A percentile compares a stretch with the other conserved stretches of the same genome.
Evolutionary conservation across 225 moss, liverwort and hornwort genomes (phyloP).

Genomic region (Thuidium tamariscinum): DNA sequence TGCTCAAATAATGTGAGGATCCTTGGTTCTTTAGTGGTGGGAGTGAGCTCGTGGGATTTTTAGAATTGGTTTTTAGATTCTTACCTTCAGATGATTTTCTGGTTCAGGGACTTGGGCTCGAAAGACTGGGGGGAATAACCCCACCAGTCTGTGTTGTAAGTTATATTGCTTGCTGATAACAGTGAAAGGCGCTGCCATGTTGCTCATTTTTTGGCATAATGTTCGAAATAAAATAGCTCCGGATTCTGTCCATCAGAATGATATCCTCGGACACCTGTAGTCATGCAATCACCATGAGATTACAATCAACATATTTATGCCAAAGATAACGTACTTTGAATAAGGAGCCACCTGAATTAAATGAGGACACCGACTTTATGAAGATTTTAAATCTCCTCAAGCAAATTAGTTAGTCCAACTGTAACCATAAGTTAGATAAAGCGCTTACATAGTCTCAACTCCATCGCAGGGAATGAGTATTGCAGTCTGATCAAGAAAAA

Average conservation of each 20-base stretch:
- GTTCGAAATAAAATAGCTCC: background rate
- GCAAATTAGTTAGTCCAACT: background rate
- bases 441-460: background rate
- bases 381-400: background rate
- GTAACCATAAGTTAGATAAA: background rate
- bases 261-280: background rate
- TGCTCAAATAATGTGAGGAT: background rate
- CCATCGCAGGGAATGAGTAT: background rate
- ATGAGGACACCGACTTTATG: background rate
- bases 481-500: background rate
- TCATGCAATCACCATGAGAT: background rate
- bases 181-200: background rate
- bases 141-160: background rate
- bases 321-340: background rate
- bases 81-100: background rate
- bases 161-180: background rate
- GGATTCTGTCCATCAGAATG: background rate
- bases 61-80: background rate
- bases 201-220: background rate
- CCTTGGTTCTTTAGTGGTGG: background rate
- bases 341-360: background rate
- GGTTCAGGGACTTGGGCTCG: background rate
- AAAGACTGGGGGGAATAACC: background rate
- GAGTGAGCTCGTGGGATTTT: background rate
- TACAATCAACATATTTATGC: background rate